Evolutionary conservation across 345 rosid genomes (phyloP), one percentile per base, ranked within the genome.

Genomic region (Carallia brachiata): DNA sequence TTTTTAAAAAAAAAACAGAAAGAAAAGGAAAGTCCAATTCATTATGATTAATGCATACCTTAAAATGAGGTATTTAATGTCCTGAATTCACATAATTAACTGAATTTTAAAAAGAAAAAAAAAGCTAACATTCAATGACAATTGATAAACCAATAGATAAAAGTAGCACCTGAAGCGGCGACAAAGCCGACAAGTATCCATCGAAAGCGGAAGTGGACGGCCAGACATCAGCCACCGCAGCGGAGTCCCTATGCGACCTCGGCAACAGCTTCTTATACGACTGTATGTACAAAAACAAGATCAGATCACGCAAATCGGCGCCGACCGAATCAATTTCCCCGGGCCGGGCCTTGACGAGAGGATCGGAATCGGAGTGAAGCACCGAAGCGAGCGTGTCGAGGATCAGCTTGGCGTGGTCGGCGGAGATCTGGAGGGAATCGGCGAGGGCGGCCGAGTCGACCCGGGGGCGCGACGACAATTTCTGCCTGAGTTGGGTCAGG

Each of bases 161-260:
- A 53, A 52, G 66, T 52, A 78, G 65, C 66, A 89, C 99, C 97
- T 96, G 99, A 81, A 96, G 87, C 59, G 99, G 99, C 63, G 98
- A 96, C 34, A 96, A 75, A 32, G 98, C 99, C 6, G 99, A 96
- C 76, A 96, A 74, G 79, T 87, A 92, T 2, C 98, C 98, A 65
- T 96, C 99, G 71, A 96, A 96, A 31, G 99, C 99, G 4, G 99
- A 96, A 37, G 96, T 92, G n/a, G 99, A 96, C 4, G 99, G 99
- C 99, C 99, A 96, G 0, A 92, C 98, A 75, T 96, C 99, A 5
- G 98, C 97, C 19, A 96, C 95, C 3, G 99, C 79, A 1, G 94
- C 97, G 6, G 99, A 82, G 69, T 96, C 99, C 83, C 89, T 96
- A 60, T 96, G 96, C 70, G 98, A 74, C 77, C 97, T 86, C 3